These are phyloP conservation scores for Wallacemonas rigidus DNA, from an alignment of 208 protist genomes.

Conservation along the genomic window DNA sequence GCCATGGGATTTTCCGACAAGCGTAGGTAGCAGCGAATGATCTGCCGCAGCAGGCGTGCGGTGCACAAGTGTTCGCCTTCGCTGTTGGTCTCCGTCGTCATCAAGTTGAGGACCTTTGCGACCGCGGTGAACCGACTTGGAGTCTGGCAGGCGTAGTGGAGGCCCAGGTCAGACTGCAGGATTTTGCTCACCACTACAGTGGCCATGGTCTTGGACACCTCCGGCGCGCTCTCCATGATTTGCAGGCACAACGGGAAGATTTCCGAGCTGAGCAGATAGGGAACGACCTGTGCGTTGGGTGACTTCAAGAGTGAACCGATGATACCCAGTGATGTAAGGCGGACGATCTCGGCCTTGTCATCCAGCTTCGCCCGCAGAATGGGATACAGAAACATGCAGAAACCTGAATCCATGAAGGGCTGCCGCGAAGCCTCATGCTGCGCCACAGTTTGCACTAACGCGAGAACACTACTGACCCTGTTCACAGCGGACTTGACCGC, in stretches of 20 bases:
- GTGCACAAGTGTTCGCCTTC: constrained; percentile 72
- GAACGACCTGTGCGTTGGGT: constrained; percentile 85
- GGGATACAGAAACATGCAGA: constrained; percentile 99
- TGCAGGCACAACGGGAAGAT: constrained; percentile 99
- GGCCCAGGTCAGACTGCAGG: constrained; percentile 96
- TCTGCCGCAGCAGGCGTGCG: constrained; percentile 96
- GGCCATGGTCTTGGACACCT: constrained; percentile 98
- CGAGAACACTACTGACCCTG: constrained; percentile 98
- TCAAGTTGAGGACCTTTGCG: constrained; percentile 93
- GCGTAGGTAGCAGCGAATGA: constrained; percentile 98
- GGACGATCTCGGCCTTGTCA: constrained; percentile 96
- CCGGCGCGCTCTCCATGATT: constrained; percentile 98
- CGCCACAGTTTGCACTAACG: constrained; percentile 98
- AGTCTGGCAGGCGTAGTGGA: constrained; percentile 97
- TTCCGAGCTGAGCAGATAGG: constrained; percentile 98
- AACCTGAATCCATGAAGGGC: constrained; percentile 98
- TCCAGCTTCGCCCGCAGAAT: constrained; percentile 97
- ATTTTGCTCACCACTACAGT: constrained; percentile 99
- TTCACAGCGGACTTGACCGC: constrained; percentile 80
- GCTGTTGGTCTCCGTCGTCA: constrained; percentile 91
- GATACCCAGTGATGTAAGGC: constrained; percentile 98
- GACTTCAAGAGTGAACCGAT: constrained; percentile 98
- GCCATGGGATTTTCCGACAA: constrained; percentile 95
- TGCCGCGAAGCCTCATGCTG: constrained; percentile 96
- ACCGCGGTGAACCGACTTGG: constrained; percentile 96